phyloP scores from a whole-genome alignment of 2,329 filamentous ascomycete species.

The Fusarium fracticaudum region DNA sequence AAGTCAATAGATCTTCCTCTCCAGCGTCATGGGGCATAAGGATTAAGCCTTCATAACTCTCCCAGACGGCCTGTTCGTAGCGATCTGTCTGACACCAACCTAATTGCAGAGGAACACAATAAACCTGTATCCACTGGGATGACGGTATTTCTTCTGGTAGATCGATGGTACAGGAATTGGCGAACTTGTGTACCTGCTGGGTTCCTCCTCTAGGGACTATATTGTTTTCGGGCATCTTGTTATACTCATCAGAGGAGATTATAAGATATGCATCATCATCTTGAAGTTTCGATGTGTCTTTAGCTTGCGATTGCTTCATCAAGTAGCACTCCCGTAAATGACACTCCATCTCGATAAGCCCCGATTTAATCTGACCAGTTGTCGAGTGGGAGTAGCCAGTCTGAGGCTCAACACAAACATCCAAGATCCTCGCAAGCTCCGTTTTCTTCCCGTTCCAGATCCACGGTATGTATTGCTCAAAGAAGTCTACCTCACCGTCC shows the following conservation, averaged over 20 bases:
- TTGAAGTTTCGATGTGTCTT: accelerated
- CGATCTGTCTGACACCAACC: constrained; percentile 2
- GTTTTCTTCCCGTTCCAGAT: background rate
- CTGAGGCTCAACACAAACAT: background rate
- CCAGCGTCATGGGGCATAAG: background rate
- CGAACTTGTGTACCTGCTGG: background rate
- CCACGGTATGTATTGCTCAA: background rate
- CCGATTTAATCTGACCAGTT: background rate
- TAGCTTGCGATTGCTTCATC: accelerated
- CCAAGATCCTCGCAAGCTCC: background rate
- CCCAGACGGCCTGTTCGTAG: constrained; percentile 2
- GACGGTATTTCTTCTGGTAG: background rate
- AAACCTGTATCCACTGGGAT: background rate
- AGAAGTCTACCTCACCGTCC: background rate
- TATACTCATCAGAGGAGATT: background rate
- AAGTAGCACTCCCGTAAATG: background rate
- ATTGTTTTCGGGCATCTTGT: background rate
- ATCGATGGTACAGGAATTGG: background rate
- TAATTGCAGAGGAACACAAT: background rate
- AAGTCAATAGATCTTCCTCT: accelerated
- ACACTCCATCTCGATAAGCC: background rate
- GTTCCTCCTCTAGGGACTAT: accelerated
- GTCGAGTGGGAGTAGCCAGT: background rate
- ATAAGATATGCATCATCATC: accelerated
- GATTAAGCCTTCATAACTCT: background rate